Percentiles rank a stretch among this genome's conserved stretches.
phyloP scores from a whole-genome alignment of 225 moss, liverwort and hornwort species.

The Ulota crispa region DNA sequence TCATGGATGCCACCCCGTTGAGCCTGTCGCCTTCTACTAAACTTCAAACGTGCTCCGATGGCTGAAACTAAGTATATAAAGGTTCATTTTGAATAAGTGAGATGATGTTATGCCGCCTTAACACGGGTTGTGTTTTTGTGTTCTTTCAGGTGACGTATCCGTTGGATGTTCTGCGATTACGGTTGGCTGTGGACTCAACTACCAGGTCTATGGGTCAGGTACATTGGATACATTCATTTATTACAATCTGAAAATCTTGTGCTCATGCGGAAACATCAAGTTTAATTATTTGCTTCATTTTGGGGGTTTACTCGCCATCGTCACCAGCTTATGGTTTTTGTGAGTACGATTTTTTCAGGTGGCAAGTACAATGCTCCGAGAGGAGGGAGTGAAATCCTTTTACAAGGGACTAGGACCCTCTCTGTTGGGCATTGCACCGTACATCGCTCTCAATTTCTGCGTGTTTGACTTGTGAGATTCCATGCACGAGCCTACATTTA shows the following conservation, averaged over 20 bases:
- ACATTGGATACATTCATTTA: constrained; percentile 5
- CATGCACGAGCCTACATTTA: background rate
- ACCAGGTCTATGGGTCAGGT: constrained; percentile 74
- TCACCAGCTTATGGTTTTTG: constrained; percentile 5
- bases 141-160: constrained; percentile 76
- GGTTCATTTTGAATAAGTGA: background rate
- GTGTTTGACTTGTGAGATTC: constrained; percentile 79
- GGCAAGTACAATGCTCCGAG: constrained; percentile 65
- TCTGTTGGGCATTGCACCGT: constrained; percentile 84
- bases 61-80: background rate
- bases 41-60: background rate
- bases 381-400: constrained; percentile 76
- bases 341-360: constrained; percentile 42
- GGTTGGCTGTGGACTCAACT: constrained; percentile 74
- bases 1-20: background rate
- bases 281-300: background rate
- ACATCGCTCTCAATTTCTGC: constrained; percentile 89
- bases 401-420: constrained; percentile 86
- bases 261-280: background rate
- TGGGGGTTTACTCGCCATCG: background rate
- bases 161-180: constrained; percentile 77
- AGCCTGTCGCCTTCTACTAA: background rate
- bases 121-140: background rate
- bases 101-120: background rate
- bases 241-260: background rate